These are phyloP conservation scores for Rhodotorula mucilaginosa DNA, from an alignment of 1,284 basidiomycete genomes.

Conservation along the genomic window DNA sequence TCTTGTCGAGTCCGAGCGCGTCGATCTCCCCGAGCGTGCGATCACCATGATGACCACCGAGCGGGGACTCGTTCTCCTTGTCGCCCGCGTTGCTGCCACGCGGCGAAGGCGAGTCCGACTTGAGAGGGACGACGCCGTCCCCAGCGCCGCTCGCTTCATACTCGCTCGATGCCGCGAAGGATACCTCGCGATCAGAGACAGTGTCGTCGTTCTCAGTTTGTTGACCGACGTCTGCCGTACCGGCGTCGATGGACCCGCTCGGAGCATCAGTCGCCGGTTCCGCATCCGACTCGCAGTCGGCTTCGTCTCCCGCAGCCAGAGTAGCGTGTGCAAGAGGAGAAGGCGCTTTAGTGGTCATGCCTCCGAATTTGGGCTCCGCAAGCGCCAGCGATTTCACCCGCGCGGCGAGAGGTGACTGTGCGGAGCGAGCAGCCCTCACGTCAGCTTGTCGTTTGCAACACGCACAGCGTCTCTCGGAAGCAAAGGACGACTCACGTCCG, in stretches of 20 bases:
- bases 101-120: background rate
- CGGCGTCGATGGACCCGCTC: background rate
- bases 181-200: background rate
- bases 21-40: conserved; percentile 10
- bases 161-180: background rate
- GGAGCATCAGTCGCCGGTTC: no score
- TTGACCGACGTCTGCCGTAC: background rate
- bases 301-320: no score
- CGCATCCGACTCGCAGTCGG: no score
- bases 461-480: no score
- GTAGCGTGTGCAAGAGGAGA: no score
- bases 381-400: conserved; percentile 12
- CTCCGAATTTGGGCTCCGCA: background rate
- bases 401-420: conserved; percentile 28
- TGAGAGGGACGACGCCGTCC: background rate
- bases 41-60: background rate
- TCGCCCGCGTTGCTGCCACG: background rate
- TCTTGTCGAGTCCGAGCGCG: conserved; percentile 27
- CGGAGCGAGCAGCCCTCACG: no score
- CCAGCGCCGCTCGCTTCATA: background rate
- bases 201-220: background rate
- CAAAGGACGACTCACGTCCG: background rate
- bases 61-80: conserved; percentile 12
- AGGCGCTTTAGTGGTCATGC: no score
- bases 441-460: no score